Evolutionary conservation across 75 land plant genomes (phyloP).

Genomic region (Ceratopteris richardii): DNA sequence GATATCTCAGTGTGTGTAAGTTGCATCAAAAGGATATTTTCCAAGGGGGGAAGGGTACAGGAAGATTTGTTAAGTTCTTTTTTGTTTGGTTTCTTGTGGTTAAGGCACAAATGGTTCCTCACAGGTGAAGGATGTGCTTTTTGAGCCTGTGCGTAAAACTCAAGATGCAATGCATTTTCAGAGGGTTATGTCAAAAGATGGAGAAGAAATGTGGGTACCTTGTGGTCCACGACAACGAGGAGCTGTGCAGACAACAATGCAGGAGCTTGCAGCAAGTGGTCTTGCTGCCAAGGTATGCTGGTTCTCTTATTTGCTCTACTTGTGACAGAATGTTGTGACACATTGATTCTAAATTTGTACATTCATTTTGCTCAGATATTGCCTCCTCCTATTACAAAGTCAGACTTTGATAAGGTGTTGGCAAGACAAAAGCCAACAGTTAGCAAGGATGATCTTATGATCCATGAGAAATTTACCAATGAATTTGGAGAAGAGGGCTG

Average conservation of each 20-base stretch:
- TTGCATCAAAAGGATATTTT: constrained; percentile 1
- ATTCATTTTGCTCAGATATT: constrained; percentile 45
- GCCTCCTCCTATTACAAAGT: constrained; percentile 77
- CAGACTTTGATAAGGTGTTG: constrained; percentile 91
- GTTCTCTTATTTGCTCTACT: too few species aligned
- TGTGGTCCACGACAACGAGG: constrained; percentile 89
- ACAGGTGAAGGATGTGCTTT: constrained; percentile 93
- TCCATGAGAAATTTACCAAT: constrained; percentile 71
- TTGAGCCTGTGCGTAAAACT: constrained; percentile 96
- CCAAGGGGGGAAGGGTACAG: too few species aligned
- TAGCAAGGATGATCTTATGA: constrained; percentile 80
- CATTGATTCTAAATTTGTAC: too few species aligned
- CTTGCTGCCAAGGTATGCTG: constrained; percentile 62
- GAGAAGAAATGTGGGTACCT: constrained; percentile 77
- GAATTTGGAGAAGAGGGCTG: constrained; percentile 95
- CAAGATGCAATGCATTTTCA: constrained; percentile 97
- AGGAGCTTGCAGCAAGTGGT: constrained; percentile 82
- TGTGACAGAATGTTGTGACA: too few species aligned
- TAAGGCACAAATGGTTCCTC: background rate
- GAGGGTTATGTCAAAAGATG: constrained; percentile 33
- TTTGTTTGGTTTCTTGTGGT: background rate
- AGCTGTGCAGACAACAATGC: constrained; percentile 84
- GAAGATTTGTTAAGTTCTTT: background rate
- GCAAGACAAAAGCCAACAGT: constrained; percentile 96
- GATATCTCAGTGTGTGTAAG: constrained; percentile 96